Evolutionary conservation across 2,329 filamentous ascomycete genomes (phyloP), one percentile per base, ranked within the genome.

Genomic region (Cladobotryum protrusum): DNA sequence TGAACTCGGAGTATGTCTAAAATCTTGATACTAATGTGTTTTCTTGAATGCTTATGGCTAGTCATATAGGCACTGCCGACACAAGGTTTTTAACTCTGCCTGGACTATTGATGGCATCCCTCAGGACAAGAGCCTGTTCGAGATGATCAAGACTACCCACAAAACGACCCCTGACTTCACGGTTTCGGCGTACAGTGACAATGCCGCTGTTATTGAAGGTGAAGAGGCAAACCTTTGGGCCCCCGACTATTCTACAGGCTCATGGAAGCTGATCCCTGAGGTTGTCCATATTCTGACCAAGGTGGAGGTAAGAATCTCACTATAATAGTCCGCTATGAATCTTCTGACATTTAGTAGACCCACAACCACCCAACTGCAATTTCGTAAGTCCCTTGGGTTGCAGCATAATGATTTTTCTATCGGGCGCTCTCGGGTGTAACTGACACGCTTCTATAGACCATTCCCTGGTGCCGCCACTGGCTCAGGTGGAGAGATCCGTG

Each of bases 301-400:
- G 73, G 93, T 97, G 45, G 93, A 99, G 54, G 58, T 59, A 40
- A 48, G 53, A 49, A 14, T 15, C 14, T 19, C 18, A 2, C 15
- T 3, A 8, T 1, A 15, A 36, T 40, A 9, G 13, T 15, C 5
- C 17, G 12, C 11, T 17, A 8, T 43, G 5, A 4, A 5, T 7
- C 4, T 24, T 33, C 36, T 20, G 33, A 51, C 49, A 13, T 18
- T 19, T 5, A 11, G 29, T 17, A 60, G 73, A 97, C 93, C 2
- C 92, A 97, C 72, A 97, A 97, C 68, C 92, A 97, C 63, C 92
- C 92, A 2, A 97, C 93, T 5, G 92, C 92, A 8, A 95, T 99
- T 47, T 96, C 90, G 56, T 60, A 53, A 53, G 58, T 56, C 6
- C 4, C 14, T 12, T 29, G 24, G 24, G 2, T 29, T 29, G 24